phyloP scores from a whole-genome alignment of 2,329 filamentous ascomycete genomes.

The Gaeumannomyces tritici region DNA sequence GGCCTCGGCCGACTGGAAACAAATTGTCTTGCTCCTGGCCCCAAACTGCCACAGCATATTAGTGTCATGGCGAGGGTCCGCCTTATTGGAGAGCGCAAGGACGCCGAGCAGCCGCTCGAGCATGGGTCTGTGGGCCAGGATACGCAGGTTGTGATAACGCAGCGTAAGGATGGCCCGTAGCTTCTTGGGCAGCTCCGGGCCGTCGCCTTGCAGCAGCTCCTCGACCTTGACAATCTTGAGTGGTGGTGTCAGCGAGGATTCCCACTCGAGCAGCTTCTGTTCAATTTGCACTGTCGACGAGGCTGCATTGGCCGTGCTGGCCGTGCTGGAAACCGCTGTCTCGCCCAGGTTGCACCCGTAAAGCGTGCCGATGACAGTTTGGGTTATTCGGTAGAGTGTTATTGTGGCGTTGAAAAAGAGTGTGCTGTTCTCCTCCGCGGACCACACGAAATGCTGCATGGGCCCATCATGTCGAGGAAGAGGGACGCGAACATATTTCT shows the following conservation, averaged over 20 bases:
- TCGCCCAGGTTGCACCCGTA: conserved; percentile 34
- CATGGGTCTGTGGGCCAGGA: conserved; percentile 20
- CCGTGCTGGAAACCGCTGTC: conserved; percentile 9
- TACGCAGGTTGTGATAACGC: conserved; percentile 21
- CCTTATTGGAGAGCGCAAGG: neutral
- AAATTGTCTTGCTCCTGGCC: conserved; percentile 12
- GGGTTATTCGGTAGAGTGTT: conserved; percentile 21
- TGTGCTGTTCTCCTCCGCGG: conserved; percentile 4
- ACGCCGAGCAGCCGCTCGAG: conserved; percentile 13
- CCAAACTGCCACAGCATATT: conserved; percentile 10
- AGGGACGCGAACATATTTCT: conserved; percentile 29
- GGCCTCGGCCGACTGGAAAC: conserved; percentile 13
- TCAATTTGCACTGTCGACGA: conserved; percentile 26
- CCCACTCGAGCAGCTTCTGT: conserved; percentile 27
- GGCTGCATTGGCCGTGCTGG: conserved; percentile 16
- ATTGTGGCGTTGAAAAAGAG: conserved; percentile 24
- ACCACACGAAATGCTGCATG: neutral
- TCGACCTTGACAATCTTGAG: neutral
- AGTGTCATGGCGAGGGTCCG: neutral
- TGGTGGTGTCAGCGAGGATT: conserved; percentile 18
- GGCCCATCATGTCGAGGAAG: conserved; percentile 15
- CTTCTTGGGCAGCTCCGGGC: neutral
- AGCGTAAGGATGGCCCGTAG: conserved; percentile 24
- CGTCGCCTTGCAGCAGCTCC: neutral
- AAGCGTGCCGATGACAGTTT: conserved; percentile 26